Base-by-base conservation (phyloP, 2,329 filamentous ascomycete species). In the Fusarium humuli region DNA sequence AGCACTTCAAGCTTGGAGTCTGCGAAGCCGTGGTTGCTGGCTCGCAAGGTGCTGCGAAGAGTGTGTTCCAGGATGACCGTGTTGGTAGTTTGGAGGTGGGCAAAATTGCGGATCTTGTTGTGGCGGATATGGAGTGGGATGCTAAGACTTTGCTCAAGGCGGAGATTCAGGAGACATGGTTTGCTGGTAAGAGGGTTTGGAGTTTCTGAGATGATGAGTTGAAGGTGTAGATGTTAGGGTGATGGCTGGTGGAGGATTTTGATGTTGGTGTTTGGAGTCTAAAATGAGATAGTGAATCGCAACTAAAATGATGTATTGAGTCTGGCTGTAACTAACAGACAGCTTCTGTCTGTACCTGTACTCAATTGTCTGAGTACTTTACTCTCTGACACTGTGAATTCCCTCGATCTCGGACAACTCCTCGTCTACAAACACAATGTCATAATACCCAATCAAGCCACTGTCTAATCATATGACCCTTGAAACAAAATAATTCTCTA, bases 31-130 rank as follows among this genome's bases (percentile, higher is more conserved):
- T 89, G 1, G 81, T 80, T 6, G 87, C 85, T 10, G 86, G 81
- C 0, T 86, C 86, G 2, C 76, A 77, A 30, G 87, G 87, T 0
- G 83, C 84, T 13, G 87, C 87, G 2, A 84, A 83, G 69, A 86
- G 84, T 42, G 85, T 83, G 23, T 88, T 87, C 6, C 86, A 88
- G 23, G 77, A 81, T 1, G 74, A 72, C 6, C 78, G 83, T 59
- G 78, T 85, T 3, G 88, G 88, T 1, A 83, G 79, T 45, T 70
- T 90, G 45, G 82, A 83, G 69, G 77, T 77, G 3, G 87, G 87
- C 0, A 83, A 84, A 78, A 75, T 81, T 67, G 88, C 88, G 3
- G 87, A 90, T 70, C 84, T 90, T 55, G 83, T 85, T 4, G 72
- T 79, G 6, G 71, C 80, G 5, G 79, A 81, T 47, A 76, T 87